Evolutionary conservation across 257 asterid genomes (phyloP).

Genomic region (Plantago major): DNA sequence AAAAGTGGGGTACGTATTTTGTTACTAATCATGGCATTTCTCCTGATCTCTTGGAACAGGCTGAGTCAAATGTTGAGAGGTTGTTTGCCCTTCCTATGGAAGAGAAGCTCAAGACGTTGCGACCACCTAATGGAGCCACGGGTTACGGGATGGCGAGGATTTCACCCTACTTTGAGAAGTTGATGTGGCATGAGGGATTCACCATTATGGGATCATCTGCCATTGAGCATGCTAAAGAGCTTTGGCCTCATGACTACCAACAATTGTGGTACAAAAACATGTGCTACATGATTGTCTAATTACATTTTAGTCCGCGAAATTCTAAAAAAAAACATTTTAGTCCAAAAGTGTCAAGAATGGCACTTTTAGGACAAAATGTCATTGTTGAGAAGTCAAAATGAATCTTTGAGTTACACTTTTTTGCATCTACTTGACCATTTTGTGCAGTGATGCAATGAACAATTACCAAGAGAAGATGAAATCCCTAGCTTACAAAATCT

Average conservation of each 20-base stretch:
- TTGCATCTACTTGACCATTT: too few relatives aligned
- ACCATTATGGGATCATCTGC: conserved; percentile 64
- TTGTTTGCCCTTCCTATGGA: conserved; percentile 50
- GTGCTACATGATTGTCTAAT: too few relatives aligned
- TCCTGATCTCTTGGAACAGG: conserved; percentile 30
- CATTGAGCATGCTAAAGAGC: conserved; percentile 51
- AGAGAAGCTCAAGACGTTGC: conserved; percentile 39
- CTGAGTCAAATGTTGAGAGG: conserved; percentile 39
- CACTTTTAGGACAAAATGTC: too few relatives aligned
- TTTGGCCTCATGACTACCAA: conserved; percentile 60
- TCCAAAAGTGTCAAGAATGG: too few relatives aligned
- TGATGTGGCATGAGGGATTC: conserved; percentile 94
- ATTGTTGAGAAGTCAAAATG: too few relatives aligned
- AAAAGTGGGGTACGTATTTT: conserved; percentile 56
- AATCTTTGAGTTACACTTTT: too few relatives aligned
- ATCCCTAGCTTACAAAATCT: conserved; percentile 41
- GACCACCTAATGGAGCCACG: conserved; percentile 50
- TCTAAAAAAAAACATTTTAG: too few relatives aligned
- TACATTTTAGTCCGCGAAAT: too few relatives aligned
- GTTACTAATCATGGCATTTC: conserved; percentile 55
- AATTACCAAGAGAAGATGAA: conserved; percentile 58
- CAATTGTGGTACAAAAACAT: conserved; percentile 61
- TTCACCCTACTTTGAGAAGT: conserved; percentile 51
- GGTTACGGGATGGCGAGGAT: conserved; percentile 80
- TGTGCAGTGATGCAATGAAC: conserved; percentile 63